Base-by-base conservation (phyloP, 371 early-diverging fungal species). In the Circinella minor region DNA sequence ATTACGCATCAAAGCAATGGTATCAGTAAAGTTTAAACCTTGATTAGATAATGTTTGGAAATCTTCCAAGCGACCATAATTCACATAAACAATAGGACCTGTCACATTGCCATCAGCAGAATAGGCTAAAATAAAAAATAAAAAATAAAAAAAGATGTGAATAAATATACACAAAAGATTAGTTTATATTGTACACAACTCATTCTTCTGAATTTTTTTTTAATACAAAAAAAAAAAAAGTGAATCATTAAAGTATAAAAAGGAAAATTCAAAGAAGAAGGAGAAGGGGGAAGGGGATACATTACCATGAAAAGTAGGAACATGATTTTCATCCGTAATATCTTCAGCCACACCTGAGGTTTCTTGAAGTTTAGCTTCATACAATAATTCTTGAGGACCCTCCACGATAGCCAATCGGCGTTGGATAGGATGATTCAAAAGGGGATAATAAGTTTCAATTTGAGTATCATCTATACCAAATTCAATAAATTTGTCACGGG, bases 61-160 rank as follows among this genome's bases (percentile, higher is more conserved):
- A 69, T 91, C 92, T 64, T 82, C 80, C 11, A 75, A 46, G 3
- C 81, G 76, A 67, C 91, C 91, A 69, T 86, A 91, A 66, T 88
- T 85, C 27, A 86, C 90, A 71, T 90, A 91, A 1, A 91, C 86
- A 3, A 91, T 70, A 43, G 79, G 81, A 7, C 85, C 91, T 8
- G 89, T 87, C 27, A 87, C 88, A 70, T 86, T 86, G 39, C 92
- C 92, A 37, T 79, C 69, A 9, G 86, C 86, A 38, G 90, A 86
- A 71, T 86, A 88, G 38, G 86, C 71, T 71, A 47, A 34, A 43
- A n/a, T n/a, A n/a, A n/a, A n/a, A n/a, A n/a, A n/a, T n/a, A n/a
- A n/a, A n/a, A n/a, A n/a, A n/a, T n/a, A n/a, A n/a, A n/a, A n/a
- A n/a, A n/a, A n/a, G n/a, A n/a, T n/a, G n/a, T n/a, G n/a, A n/a